Evolutionary conservation across 164 flowering plant genomes (phyloP).

Genomic region (Houttuynia cordata): DNA sequence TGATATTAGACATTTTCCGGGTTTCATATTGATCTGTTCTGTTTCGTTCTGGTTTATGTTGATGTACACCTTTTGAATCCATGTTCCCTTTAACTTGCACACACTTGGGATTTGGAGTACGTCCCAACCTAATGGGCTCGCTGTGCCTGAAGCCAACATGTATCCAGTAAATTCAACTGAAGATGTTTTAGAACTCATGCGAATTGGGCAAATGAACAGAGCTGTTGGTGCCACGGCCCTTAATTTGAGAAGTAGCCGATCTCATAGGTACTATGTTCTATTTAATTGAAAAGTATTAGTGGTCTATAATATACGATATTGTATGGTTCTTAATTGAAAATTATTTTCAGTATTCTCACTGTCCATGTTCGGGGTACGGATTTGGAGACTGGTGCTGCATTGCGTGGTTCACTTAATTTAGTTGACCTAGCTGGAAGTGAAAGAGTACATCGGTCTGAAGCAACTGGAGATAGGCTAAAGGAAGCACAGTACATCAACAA

Average conservation of each 20-base stretch:
- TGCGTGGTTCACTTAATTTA: constrained; percentile 87
- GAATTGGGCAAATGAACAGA: constrained; percentile 61
- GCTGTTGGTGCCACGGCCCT: constrained; percentile 92
- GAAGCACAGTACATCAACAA: constrained; percentile 98
- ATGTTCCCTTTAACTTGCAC: constrained; percentile 52
- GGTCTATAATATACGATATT: too few relatives aligned
- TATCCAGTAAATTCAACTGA: constrained; percentile 57
- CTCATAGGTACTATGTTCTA: constrained; percentile 58
- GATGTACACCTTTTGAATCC: not conserved
- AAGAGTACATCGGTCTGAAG: constrained; percentile 91
- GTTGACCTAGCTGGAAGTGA: constrained; percentile 99
- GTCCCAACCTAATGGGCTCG: constrained; percentile 66
- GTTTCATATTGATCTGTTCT: too few relatives aligned
- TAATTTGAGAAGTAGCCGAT: constrained; percentile 94
- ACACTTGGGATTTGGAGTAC: constrained; percentile 75
- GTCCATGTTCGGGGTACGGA: constrained; percentile 83
- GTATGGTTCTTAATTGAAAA: not conserved
- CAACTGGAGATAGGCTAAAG: constrained; percentile 76
- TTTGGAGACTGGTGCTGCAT: constrained; percentile 45
- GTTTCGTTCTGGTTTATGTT: too few relatives aligned
- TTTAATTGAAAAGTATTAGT: not conserved
- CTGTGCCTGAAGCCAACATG: constrained; percentile 97
- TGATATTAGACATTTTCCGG: not conserved
- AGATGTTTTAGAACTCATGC: constrained; percentile 71
- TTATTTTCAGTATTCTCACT: constrained; percentile 61